Evolutionary conservation across 2,329 filamentous ascomycete genomes (phyloP), one percentile per base, ranked within the genome.

Genomic region (Gliomastix tumulicola): DNA sequence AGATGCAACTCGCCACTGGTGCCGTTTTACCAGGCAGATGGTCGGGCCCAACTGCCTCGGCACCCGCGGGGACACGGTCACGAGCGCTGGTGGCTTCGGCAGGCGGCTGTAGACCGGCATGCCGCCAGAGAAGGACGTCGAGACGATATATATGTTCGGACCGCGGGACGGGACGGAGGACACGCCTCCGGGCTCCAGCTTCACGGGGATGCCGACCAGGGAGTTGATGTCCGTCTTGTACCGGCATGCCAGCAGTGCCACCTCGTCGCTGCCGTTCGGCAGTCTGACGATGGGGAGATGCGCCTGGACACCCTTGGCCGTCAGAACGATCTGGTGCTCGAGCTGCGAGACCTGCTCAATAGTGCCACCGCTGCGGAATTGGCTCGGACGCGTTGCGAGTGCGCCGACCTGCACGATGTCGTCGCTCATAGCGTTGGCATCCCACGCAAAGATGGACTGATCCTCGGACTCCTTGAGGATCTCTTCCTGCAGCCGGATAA

Each of bases 401-500:
- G 23, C 23, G 9, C 23, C 23, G n/a, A n/a, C n/a, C n/a, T n/a
- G n/a, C n/a, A n/a, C n/a, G n/a, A n/a, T n/a, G n/a, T n/a, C n/a
- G n/a, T n/a, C n/a, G n/a, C n/a, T n/a, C n/a, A n/a, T n/a, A n/a
- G n/a, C n/a, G n/a, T n/a, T n/a, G n/a, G n/a, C n/a, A 4, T 9
- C 19, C 45, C 45, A 51, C 3, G 44, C 50, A 16, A 59, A 53
- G 0, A 59, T 32, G 13, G 44, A 49, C 15, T 55, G 47, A 35
- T 59, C 55, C 11, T 52, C 43, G 1, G 47, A 43, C 8, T 32
- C 30, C 31, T 47, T 48, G 15, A 57, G 37, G n/a, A 58, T 56
- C 21, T 56, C 52, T 19, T 56, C 43, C 35, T 57, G 52, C 3
- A 58, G 39, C 30, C 55, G 42, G 7, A 41, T 21, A 35, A 55